Evolutionary conservation across 179 eudicot species (phyloP).

Genomic region (Spinacia oleracea): DNA sequence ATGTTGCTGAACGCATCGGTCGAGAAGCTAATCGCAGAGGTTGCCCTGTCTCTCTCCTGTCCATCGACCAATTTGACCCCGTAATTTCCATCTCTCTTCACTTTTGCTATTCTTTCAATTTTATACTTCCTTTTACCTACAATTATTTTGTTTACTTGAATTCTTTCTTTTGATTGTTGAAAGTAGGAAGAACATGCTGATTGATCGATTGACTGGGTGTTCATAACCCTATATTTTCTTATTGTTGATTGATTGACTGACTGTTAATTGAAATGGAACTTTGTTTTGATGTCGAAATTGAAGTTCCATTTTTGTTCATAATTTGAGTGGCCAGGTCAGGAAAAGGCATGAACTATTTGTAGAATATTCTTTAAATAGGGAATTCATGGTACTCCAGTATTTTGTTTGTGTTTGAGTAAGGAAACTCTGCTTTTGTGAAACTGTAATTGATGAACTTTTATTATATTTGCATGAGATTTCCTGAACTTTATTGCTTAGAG

Average conservation of each 20-base stretch:
- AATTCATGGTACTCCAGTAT: conserved; percentile 4
- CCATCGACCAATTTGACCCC: conserved; percentile 67
- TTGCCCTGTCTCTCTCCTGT: conserved; percentile 55
- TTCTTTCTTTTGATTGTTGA: conserved; percentile 2
- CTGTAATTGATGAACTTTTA: neutral
- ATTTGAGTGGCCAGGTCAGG: neutral
- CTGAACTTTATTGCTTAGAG: too few relatives aligned
- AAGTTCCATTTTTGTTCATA: neutral
- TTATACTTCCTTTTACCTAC: neutral
- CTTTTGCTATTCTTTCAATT: neutral
- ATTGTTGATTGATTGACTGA: neutral
- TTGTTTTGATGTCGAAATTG: neutral
- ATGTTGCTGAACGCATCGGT: conserved; percentile 71
- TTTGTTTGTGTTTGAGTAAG: neutral
- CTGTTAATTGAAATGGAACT: neutral
- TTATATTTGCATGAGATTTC: neutral
- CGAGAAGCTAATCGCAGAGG: conserved; percentile 79
- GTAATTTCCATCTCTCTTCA: conserved; percentile 31
- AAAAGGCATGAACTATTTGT: neutral
- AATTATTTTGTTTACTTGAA: neutral
- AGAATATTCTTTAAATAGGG: neutral
- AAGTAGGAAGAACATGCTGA: neutral
- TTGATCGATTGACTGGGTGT: neutral
- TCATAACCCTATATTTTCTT: neutral
- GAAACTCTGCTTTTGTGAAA: neutral